phyloP scores from a whole-genome alignment of 495 filamentous ascomycete genomes.

The Elaphomyces granulatus region DNA sequence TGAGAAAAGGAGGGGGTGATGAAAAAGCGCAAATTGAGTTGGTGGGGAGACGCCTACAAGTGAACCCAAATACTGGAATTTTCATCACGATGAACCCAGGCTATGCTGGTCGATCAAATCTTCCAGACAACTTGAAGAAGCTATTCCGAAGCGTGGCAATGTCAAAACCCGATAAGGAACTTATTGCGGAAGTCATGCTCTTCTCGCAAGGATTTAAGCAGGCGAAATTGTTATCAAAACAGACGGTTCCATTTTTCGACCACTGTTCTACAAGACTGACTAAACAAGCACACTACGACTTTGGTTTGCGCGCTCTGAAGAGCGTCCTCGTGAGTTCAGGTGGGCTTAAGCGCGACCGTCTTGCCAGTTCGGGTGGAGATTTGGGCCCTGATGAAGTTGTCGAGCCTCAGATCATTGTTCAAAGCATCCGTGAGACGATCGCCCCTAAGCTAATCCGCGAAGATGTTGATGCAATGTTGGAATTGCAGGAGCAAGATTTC shows the following conservation, averaged over 20 bases:
- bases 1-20: conserved; percentile 66
- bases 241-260: conserved; percentile 97
- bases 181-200: conserved; percentile 98
- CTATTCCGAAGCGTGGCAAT: conserved; percentile 97
- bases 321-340: conserved; percentile 96
- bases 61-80: conserved; percentile 88
- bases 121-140: conserved; percentile 98
- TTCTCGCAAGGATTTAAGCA: conserved; percentile 98
- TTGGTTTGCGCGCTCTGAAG: conserved; percentile 92
- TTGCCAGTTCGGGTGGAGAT: conserved; percentile 40
- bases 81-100: conserved; percentile 99
- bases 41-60: conserved; percentile 70
- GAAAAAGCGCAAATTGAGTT: conserved; percentile 80
- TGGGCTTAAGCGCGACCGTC: conserved; percentile 75
- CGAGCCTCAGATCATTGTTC: conserved; percentile 97
- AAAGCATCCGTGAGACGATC: conserved; percentile 96
- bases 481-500: conserved; percentile 76
- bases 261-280: conserved; percentile 64
- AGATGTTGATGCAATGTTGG: conserved; percentile 77
- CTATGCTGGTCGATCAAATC: conserved; percentile 92
- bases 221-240: conserved; percentile 81
- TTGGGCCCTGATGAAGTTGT: conserved; percentile 58
- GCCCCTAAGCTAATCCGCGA: conserved; percentile 87
- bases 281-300: conserved; percentile 98
- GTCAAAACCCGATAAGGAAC: conserved; percentile 98